Evolutionary conservation across 257 asterid species (phyloP), one percentile per base, ranked within the genome.

Genomic region (Osmanthus fragrans): DNA sequence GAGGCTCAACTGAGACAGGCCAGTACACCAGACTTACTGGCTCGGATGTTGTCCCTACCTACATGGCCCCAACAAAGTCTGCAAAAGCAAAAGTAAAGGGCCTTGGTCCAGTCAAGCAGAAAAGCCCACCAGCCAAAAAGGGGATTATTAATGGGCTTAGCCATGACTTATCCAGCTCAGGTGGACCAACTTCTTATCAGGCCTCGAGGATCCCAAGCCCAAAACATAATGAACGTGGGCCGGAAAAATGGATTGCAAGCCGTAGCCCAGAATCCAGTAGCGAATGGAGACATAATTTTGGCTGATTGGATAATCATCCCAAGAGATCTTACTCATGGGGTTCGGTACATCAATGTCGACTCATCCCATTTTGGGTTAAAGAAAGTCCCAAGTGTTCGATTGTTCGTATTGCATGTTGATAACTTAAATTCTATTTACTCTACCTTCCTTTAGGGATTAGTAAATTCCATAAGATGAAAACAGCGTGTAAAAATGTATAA

Each of bases 41-140:
- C 49, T 42, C 5, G 51, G 80, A 80, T 18, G 76, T 70, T 16
- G 51, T 81, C 58, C 99, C 99, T 0, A 91, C 97, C 77, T 95
- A 91, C 77, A 93, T 95, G 99, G 92, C 94, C 83, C 92, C 92
- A 5, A 95, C 99, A 13, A 86, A 93, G 77, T 92, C 98, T 0
- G 94, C 99, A 0, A 92, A 89, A 69, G 97, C 99, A 0, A 95
- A 93, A 84, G 93, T 84, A 4, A 71, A 89, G 25, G 49, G 66
- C 45, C 92, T 85, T 71, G 92, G 90, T 81, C 80, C 85, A 12
- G 32, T 37, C 4, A 89, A 83, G 77, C 88, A 82, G 36, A 83
- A 83, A 0, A 80, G 89, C 90, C 88, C 91, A 25, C 73, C 82
- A 19, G 47, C 90, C 0, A 91, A 85, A 82, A 87, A 80, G 64